Evolutionary conservation across 352 stramenopile genomes (phyloP), one percentile per base, ranked within the genome.

Genomic region (Globisporangium paddicum): DNA sequence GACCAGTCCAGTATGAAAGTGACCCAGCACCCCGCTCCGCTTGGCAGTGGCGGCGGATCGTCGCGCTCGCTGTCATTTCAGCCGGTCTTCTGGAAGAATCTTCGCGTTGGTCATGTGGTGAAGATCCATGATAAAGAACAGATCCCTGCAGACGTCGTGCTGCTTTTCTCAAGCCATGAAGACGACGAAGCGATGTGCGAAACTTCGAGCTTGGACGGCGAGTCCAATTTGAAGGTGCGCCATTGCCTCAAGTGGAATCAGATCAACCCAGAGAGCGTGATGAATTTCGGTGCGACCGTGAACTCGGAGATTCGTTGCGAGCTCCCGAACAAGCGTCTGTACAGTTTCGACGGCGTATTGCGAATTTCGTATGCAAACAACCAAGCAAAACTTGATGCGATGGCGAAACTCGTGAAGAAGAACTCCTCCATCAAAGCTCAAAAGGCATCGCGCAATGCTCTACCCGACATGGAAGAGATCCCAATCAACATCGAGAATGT

Each of bases 71-170:
- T 62, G n/a, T 63, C 60, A n/a, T 96, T 93, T 32, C 74, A 92
- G 28, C 47, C 83, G 0, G 77, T 93, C 1, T 79, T 73, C 55
- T 96, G 89, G 83, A 90, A 90, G 58, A 73, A 94, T 30, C 58
- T 98, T 13, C 77, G 82, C 0, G 87, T 97, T 0, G 94, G 94
- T 0, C 79, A 96, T 32, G 62, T 98, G 16, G 70, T 98, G 11
- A 87, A 92, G 28, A 74, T 98, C 16, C 57, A 83, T 41, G 89
- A 98, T 61, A 74, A 87, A 23, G 82, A 96, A 30, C 80, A 93
- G 37, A 82, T 98, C 11, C 94, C 95, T 6, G 94, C 95, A 0
- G 95, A 98, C 60, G 56, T 98, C 3, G 79, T 98, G 0, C 55
- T 98, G 3, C 70, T 98, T 1, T 85, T 90, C 32, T 85, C 85